These are phyloP conservation scores for Symmetrospora coprosmae DNA, from an alignment of 768 basidiomycete species.

Conservation along the genomic window DNA sequence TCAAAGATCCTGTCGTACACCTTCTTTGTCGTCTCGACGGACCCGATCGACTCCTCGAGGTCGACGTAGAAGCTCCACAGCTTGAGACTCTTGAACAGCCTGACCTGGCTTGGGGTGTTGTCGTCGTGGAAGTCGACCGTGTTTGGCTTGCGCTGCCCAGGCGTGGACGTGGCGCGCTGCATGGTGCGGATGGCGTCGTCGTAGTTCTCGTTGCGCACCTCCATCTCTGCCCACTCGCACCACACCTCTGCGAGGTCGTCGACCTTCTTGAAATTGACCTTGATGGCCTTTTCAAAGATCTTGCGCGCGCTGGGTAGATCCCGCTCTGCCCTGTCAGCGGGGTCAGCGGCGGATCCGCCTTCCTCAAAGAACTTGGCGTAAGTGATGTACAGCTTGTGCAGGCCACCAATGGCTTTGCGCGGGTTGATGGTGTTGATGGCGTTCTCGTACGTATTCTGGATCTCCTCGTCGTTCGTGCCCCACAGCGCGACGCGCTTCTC, in stretches of 20 bases:
- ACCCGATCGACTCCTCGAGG: slow-evolving; percentile 89
- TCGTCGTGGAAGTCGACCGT: slow-evolving; percentile 92
- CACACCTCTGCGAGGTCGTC: slow-evolving; percentile 96
- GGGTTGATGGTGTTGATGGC: slow-evolving; percentile 79
- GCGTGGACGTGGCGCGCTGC: slow-evolving; percentile 63
- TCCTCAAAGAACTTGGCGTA: slow-evolving; percentile 98
- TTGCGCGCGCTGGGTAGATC: slow-evolving; percentile 78
- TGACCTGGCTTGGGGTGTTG: slow-evolving; percentile 68
- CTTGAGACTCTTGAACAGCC: slow-evolving; percentile 93
- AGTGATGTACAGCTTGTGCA: slow-evolving; percentile 79
- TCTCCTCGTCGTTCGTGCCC: slow-evolving; percentile 80
- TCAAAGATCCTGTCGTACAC: slow-evolving; percentile 96
- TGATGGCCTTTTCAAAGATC: slow-evolving; percentile 81
- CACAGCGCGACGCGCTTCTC: slow-evolving; percentile 89
- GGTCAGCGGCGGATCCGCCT: slow-evolving; percentile 58
- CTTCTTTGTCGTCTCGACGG: slow-evolving; percentile 74
- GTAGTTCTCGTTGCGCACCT: slow-evolving; percentile 87
- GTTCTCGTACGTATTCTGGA: slow-evolving; percentile 80
- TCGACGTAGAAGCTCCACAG: slow-evolving; percentile 99
- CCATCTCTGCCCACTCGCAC: slow-evolving; percentile 99
- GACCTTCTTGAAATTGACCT: slow-evolving; percentile 82
- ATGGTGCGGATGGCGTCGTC: slow-evolving; percentile 89
- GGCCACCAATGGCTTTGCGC: slow-evolving; percentile 73
- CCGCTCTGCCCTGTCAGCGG: slow-evolving; percentile 48
- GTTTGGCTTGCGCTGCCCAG: slow-evolving; percentile 54